Base-by-base conservation (phyloP, 495 filamentous ascomycete genomes). In the Penicillium nucicola region DNA sequence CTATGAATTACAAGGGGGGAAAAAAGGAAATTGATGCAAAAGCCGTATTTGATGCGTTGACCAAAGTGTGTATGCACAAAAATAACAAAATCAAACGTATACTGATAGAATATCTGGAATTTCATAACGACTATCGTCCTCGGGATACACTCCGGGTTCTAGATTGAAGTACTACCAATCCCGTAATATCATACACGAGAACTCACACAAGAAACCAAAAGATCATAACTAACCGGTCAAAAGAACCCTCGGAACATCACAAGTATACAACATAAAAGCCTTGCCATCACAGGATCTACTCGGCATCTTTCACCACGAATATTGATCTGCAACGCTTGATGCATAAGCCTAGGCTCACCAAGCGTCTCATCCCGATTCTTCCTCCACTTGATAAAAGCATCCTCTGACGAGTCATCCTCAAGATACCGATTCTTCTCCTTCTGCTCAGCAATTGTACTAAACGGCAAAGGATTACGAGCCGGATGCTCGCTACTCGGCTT, bases 261-360 rank as follows among this genome's bases (percentile, higher is more conserved):
- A 44, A 19, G 50, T 22, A 40, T 48, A 55, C 7, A 47, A 30
- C 17, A 53, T 10, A 31, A 54, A 48, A 9, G 40, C 45, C 10
- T 58, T 48, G 8, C 54, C 50, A 39, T 52, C 23, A 42, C 49
- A 44, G 13, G 52, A 52, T 20, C 31, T 48, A 1, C 44, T 45
- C 11, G 77, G 76, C 53, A 81, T 58, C 45, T 55, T 50, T 0
- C 78, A 1, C 59, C 76, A 10, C 77, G 64, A 33, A 82, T 70
- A 49, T 83, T 83, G 1, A 80, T 50, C 61, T 83, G 80, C 60
- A 83, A 50, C 3, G 75, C 60, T 58, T 76, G 75, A 50, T 81
- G 73, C 19, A 81, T 28, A 36, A 82, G 57, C 44, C 61, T 63
- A 9, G 76, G 79, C 52, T 74, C 76, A 2, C 52, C 59, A 30